These are phyloP conservation scores for Neurospora sp. DNA, from an alignment of 495 filamentous ascomycete species.

Conservation along the genomic window DNA sequence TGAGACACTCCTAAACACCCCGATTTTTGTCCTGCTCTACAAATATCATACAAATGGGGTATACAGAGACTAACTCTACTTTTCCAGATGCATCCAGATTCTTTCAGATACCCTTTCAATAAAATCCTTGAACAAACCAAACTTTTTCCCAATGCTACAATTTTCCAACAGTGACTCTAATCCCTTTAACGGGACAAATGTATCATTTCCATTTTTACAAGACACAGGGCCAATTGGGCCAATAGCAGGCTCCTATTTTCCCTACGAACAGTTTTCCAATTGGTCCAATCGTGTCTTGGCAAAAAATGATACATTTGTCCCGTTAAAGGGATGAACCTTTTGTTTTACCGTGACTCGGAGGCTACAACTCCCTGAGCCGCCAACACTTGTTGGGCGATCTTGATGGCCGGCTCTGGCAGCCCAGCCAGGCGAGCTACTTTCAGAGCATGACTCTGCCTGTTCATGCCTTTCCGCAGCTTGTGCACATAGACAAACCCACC, in stretches of 20 bases:
- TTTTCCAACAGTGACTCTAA: not conserved
- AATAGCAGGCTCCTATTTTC: too few species aligned
- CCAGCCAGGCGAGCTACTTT: slow-evolving; percentile 87
- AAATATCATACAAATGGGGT: slow-evolving; percentile 11
- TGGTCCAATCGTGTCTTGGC: too few species aligned
- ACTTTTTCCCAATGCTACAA: slow-evolving; percentile 1
- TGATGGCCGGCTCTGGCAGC: slow-evolving; percentile 51
- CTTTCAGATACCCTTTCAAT: not conserved
- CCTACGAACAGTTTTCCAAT: too few species aligned
- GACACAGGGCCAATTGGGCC: too few species aligned
- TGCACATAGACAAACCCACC: slow-evolving; percentile 80
- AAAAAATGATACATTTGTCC: too few species aligned
- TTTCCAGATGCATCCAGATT: not conserved
- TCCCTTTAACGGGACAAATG: too few species aligned
- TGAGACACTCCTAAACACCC: slow-evolving; percentile 31
- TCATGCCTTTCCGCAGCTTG: slow-evolving; percentile 69
- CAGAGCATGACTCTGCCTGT: slow-evolving; percentile 77
- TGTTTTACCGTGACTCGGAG: not conserved
- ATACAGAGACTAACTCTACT: slow-evolving; percentile 21
- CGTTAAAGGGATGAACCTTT: not conserved
- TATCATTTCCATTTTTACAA: too few species aligned
- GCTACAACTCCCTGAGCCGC: slow-evolving; percentile 11
- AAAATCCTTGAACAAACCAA: not conserved
- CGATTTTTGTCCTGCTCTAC: slow-evolving; percentile 8
- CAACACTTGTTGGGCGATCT: slow-evolving; percentile 41